Evolutionary conservation across 1,139 yeast species (phyloP).

Genomic region (Saccharomyces hybrid): DNA sequence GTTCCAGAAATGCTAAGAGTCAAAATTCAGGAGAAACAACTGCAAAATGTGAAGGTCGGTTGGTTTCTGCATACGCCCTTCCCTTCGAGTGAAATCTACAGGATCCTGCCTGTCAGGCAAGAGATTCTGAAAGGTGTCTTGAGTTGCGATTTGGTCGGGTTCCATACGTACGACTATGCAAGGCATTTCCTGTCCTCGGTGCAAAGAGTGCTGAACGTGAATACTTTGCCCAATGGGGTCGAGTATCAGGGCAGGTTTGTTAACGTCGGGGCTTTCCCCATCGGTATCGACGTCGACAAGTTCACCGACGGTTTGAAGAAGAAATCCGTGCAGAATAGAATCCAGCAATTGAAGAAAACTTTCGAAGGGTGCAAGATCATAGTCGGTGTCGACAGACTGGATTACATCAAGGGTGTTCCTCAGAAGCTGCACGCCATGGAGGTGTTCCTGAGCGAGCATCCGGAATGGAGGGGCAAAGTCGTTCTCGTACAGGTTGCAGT

Average conservation of each 20-base stretch:
- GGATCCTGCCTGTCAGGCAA: constrained; percentile 90
- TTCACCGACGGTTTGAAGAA: constrained; percentile 72
- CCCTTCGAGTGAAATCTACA: constrained; percentile 92
- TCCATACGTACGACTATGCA: constrained; percentile 98
- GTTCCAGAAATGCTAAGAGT: constrained; percentile 83
- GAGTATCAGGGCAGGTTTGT: constrained; percentile 71
- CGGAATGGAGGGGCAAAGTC: constrained; percentile 97
- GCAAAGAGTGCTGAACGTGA: constrained; percentile 73
- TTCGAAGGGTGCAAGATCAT: constrained; percentile 69
- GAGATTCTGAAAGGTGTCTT: constrained; percentile 88
- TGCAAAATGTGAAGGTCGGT: constrained; percentile 67
- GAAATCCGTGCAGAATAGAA: constrained; percentile 56
- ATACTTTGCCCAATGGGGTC: constrained; percentile 87
- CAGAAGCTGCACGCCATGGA: constrained; percentile 95
- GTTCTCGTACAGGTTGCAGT: constrained; percentile 95
- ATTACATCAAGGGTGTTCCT: constrained; percentile 95
- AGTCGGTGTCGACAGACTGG: constrained; percentile 93
- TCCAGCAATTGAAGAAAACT: constrained; percentile 54
- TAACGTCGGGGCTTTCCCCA: constrained; percentile 93
- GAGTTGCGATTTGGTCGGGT: constrained; percentile 91
- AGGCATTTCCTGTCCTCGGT: constrained; percentile 92
- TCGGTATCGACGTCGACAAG: constrained; percentile 93
- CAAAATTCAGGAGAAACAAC: constrained; percentile 34
- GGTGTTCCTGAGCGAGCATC: constrained; percentile 82
- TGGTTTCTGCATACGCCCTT: constrained; percentile 97